Evolutionary conservation across 306 rosid species (phyloP).

Genomic region (Gastrolobium villosum): DNA sequence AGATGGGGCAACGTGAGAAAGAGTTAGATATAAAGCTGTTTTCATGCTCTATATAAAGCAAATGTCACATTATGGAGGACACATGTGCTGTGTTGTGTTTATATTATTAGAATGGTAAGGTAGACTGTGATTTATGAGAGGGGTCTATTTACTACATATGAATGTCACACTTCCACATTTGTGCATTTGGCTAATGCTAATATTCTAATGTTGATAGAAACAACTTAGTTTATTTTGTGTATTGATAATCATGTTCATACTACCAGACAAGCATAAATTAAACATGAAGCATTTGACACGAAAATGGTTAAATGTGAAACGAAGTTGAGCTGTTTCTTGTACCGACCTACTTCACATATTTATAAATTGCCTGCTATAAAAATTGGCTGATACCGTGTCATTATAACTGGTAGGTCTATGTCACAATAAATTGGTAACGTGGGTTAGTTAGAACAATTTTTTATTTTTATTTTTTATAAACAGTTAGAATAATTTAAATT

Average conservation of each 20-base stretch:
- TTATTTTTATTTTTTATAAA: no score
- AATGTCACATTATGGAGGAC: background rate
- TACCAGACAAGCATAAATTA: background rate
- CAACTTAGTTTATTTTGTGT: background rate
- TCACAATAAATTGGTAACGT: background rate
- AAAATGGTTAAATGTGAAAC: background rate
- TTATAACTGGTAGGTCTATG: background rate
- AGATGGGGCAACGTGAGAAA: background rate
- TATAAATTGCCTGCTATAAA: background rate
- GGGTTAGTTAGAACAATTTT: background rate
- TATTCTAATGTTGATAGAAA: background rate
- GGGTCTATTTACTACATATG: background rate
- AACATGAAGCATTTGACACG: background rate
- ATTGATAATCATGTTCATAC: background rate
- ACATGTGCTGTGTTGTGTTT: conserved; percentile 48
- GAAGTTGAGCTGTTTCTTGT: background rate
- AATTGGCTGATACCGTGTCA: background rate
- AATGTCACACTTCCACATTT: background rate
- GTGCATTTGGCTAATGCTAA: background rate
- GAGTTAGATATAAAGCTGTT: conserved; percentile 18
- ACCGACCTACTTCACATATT: background rate
- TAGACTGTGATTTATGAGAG: no score
- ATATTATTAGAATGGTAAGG: background rate
- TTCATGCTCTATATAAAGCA: background rate
- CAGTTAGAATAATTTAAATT: no score